A percentile compares a stretch with the other conserved stretches of the same genome.
Conservation (phyloP, 1,284 basidiomycete species). For the Volvariella volvacea region DNA sequence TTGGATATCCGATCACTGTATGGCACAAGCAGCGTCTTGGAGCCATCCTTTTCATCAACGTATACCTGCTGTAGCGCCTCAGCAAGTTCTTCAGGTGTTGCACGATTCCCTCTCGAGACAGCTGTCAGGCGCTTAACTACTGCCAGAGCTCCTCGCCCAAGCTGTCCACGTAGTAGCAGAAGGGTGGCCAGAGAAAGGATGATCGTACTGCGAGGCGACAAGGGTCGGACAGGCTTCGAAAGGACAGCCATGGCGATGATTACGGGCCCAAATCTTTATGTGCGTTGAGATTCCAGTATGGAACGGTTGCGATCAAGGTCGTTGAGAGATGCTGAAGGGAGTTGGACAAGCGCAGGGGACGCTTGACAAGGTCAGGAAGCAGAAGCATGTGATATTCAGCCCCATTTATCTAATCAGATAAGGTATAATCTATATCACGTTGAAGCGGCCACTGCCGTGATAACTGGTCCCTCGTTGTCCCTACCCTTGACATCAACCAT, state of each 20-base stretch:
- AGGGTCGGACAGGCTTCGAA: slow-evolving; percentile 18
- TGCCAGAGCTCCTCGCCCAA: slow-evolving; percentile 17
- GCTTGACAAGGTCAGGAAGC: not conserved
- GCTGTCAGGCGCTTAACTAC: slow-evolving; percentile 11
- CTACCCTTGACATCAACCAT: too few species aligned
- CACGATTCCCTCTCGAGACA: slow-evolving; percentile 16
- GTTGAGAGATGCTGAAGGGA: not conserved
- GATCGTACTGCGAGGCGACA: slow-evolving; percentile 15
- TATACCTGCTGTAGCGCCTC: slow-evolving; percentile 52
- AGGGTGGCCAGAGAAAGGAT: slow-evolving; percentile 25
- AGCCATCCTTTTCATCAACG: slow-evolving; percentile 46
- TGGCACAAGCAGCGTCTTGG: slow-evolving; percentile 62
- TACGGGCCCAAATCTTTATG: not conserved
- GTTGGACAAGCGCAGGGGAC: not conserved
- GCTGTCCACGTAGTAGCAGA: slow-evolving; percentile 40
- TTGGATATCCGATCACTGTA: slow-evolving; percentile 56
- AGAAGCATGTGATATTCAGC: not conserved
- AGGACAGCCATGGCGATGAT: slow-evolving; percentile 23
- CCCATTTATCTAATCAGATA: not conserved
- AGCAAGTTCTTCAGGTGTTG: slow-evolving; percentile 38
- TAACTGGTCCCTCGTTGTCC: too few species aligned
- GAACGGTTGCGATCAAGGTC: not conserved
- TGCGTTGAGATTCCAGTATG: not conserved
- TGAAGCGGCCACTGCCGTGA: too few species aligned
- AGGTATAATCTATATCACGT: not conserved